Evolutionary conservation across 495 filamentous ascomycete species (phyloP), one percentile per base, ranked within the genome.

Genomic region (Gamarada debralockiae): DNA sequence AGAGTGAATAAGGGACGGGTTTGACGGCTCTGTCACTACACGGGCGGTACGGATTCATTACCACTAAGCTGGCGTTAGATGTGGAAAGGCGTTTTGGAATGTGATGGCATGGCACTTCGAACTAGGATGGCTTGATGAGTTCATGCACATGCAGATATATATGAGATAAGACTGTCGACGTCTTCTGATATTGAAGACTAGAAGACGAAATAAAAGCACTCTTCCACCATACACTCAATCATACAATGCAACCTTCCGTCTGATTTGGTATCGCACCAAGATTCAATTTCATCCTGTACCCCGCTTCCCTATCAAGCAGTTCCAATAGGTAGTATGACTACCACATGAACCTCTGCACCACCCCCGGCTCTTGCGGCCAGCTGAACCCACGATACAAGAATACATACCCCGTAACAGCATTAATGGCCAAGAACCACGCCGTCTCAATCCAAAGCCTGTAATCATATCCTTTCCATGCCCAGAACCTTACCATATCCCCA

Each of bases 331-430:
- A 18, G 15, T 15, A 45, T 1, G 18, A 14, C 27, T 65, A 96
- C 92, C 92, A 97, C 87, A 97, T 89, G 61, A 97, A 97, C 53
- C 92, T 76, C 74, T 97, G 92, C 52, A 89, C 69, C 60, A 75
- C 83, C 24, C 90, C 90, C 24, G 76, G 80, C 65, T 96, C 91
- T 58, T 86, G 77, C 46, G 73, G 67, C 92, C 92, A 97, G 57
- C 81, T 77, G 65, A 95, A 97, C 1, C 84, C 85, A 64, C 79
- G 75, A 58, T 80, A 81, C 45, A 96, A 62, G 61, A 97, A 97
- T 33, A 95, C 69, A 65, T 87, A 91, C 58, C 89, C 85, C 9
- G 89, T 92, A 1, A 73, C 76, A 8, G 66, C 68, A 65, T 96
- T 92, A 48, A 96, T 77, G 2, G 69, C 49, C 46, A 89, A 53